Evolutionary conservation across 225 moss, liverwort and hornwort genomes (phyloP), one percentile per base, ranked within the genome.

Genomic region (Antitrichia curtipendula): DNA sequence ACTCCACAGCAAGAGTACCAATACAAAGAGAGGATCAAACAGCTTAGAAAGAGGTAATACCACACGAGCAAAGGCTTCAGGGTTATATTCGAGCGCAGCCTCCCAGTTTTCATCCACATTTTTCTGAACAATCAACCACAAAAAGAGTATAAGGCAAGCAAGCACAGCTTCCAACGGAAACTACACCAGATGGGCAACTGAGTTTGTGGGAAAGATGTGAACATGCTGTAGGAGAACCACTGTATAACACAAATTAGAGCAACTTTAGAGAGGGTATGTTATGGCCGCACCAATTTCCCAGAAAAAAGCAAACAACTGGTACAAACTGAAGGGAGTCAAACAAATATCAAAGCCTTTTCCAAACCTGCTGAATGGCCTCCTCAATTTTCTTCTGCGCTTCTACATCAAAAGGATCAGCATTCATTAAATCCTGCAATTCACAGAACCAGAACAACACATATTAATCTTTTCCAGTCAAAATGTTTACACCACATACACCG

Each of bases 51-150:
- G 82, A 82, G 47, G 75, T 38, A 91, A 84, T 88, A 99, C 97
- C 95, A 99, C 99, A 74, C 96, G 94, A 77, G 89, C 97, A 68
- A 99, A 99, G 69, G 96, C 95, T 91, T 99, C 99, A 41, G 99
- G 99, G 64, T 99, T 99, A 86, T 99, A 93, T 85, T 99, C 99
- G n/a, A 99, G 90, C 34, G 99, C 99, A 91, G 97, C 95, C 91
- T 97, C 97, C 99, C 97, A 99, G 82, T 99, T 99, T 86, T 99
- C 99, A 91, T 99, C 95, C 79, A 99, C 95, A 87, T 99, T 99
- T 99, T 96, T 97, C 99, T 99, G 95, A 84, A 91, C 32, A 83
- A 23, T 56, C 57, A 70, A 73, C 54, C 90, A 88, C 45, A 72
- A 40, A 70, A 76, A 88, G n/a, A 58, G 61, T 19, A 41, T 80